Evolutionary conservation across 192 early-diverging fungal genomes (phyloP), one percentile per base, ranked within the genome.

Genomic region (Globomyces pollinis-pini): DNA sequence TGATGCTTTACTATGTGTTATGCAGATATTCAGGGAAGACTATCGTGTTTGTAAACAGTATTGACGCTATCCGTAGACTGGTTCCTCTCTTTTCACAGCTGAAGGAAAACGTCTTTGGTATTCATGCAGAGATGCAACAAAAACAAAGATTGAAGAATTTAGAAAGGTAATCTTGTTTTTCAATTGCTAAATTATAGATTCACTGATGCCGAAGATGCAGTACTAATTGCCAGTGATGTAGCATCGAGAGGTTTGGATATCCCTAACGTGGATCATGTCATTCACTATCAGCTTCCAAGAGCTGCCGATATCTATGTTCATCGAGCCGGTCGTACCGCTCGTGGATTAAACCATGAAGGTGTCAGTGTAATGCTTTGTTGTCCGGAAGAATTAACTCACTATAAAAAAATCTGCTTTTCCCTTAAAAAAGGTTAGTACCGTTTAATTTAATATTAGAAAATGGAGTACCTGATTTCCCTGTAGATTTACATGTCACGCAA

Each of bases 71-170:
- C 55, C 86, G 92, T 23, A 84, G 94, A 34, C 76, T 96, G 58
- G 76, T 89, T 12, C 90, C 92, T 12, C 81, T 93, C 29, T 81
- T 96, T 66, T 81, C 80, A 31, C 67, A 91, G 28, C 72, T 96
- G 26, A 55, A 75, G 1, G 57, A 94, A 6, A 73, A 84, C 20
- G 91, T 85, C 5, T 74, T 92, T 63, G 87, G 84, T 0, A 75
- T 98, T 24, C 95, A 98, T 60, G 91, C 91, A 3, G 89, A 96
- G 70, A 91, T 98, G 89, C 91, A 98, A 70, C 93, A 96, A 74
- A 80, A 87, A 16, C 91, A 94, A 71, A 82, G 95, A 18, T 78
- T 98, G 30, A 94, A 93, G 70, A 93, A 88, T 67, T 69, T 98
- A 41, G 95, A 98, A 39, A 15, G 47, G 3, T n/a, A n/a, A 15